Base-by-base conservation (phyloP, 768 basidiomycete genomes). In the Trametes cingulata region DNA sequence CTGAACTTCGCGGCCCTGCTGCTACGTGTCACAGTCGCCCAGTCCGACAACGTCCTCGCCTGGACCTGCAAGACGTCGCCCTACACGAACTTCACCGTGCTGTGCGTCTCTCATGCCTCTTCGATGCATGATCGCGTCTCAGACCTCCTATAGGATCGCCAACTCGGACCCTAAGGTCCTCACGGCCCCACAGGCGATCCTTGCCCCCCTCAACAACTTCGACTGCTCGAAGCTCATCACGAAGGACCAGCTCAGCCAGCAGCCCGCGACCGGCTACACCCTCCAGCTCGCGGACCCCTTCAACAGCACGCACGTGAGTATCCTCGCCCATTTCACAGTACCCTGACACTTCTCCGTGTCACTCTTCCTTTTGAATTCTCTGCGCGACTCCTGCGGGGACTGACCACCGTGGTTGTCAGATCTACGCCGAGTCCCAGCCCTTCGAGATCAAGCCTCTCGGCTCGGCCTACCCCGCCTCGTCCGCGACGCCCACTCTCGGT, bases 391-490 rank as follows among this genome's bases (percentile, higher is more conserved):
- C 5, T 40, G 20, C 56, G 41, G 45, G 36, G 20, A 39, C 48
- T n/a, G 15, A 20, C 48, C 50, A 14, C 24, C 40, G 35, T 9
- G 2, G 49, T 56, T 20, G 15, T 20, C 63, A 91, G 85, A 58
- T 90, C 55, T 89, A 78, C 61, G 84, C 85, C 13, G 67, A 71
- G 37, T 83, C 86, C 25, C 47, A 78, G 56, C 69, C 73, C 4
- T 91, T 91, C 71, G 82, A 84, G 69, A 79, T 91, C 71, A 83
- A 85, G 69, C 68, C 85, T 6, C 61, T 74, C 33, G 84, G 84
- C 50, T 76, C 87, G 36, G 8, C 75, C 13, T 89, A 84, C 66
- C 84, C 86, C 10, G 47, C 71, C 3, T 58, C 81, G 19, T 66
- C 73, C 19, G 71, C 76, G 14, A 69, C 74, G 17, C 68, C 74